These are phyloP conservation scores for Lyophyllum semitale DNA, from an alignment of 768 basidiomycete genomes.

Conservation along the genomic window DNA sequence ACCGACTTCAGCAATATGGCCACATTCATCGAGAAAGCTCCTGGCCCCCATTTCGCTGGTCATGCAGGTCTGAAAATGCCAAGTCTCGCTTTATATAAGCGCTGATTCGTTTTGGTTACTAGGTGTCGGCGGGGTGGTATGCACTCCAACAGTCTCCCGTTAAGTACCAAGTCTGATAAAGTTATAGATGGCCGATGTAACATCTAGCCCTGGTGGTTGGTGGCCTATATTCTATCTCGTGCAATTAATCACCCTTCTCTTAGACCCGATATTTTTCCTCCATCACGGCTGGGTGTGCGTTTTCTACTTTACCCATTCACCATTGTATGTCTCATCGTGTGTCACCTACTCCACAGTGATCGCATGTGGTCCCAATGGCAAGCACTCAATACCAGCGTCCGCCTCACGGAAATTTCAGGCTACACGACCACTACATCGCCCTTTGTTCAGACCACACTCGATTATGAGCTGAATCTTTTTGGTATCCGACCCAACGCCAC, in stretches of 20 bases:
- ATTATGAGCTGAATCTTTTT: not conserved
- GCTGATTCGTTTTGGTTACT: not conserved
- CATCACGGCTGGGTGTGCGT: conserved; percentile 7
- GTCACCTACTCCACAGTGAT: not conserved
- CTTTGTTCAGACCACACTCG: not conserved
- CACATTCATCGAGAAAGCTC: not conserved
- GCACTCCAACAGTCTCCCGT: not conserved
- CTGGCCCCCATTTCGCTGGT: not conserved
- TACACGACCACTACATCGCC: not conserved
- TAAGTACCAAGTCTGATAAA: not conserved
- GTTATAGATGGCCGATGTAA: not conserved
- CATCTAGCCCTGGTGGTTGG: conserved; percentile 2
- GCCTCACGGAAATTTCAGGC: conserved; percentile 1
- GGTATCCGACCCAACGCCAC: not conserved
- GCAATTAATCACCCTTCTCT: not conserved
- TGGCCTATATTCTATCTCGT: not conserved
- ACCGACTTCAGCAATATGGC: not conserved
- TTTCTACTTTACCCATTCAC: not conserved
- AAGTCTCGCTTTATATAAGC: too few relatives aligned
- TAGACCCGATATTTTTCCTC: conserved; percentile 3
- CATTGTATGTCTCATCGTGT: not conserved
- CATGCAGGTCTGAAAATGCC: not conserved
- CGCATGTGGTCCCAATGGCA: conserved; percentile 7
- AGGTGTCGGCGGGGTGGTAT: not conserved
- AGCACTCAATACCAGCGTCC: not conserved